A percentile compares a stretch with the other conserved stretches of the same genome.
Conservation (phyloP, 768 basidiomycete genomes). For the Pisolithus marmoratus region DNA sequence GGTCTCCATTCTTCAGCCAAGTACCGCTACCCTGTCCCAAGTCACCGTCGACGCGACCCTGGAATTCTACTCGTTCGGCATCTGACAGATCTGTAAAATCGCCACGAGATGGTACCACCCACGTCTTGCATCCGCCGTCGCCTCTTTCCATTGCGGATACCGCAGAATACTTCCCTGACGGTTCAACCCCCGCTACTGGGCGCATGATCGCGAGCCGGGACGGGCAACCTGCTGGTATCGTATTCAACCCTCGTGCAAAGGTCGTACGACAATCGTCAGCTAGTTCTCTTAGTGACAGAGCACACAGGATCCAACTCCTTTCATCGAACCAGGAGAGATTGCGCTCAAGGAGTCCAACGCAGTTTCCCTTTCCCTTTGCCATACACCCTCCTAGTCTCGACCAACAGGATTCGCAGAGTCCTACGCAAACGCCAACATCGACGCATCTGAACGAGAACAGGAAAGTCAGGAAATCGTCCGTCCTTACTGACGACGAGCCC, state of each 20-base stretch:
- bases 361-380: conserved; percentile 23
- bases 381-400: conserved; percentile 15
- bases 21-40: conserved; percentile 29
- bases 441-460: conserved; percentile 10
- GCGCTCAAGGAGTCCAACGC: conserved; percentile 20
- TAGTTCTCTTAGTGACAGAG: conserved; percentile 26
- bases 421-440: conserved; percentile 12
- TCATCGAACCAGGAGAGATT: conserved; percentile 22
- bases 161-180: conserved; percentile 60
- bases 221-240: conserved; percentile 91
- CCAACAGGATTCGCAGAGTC: conserved; percentile 21
- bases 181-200: conserved; percentile 79
- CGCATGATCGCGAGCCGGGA: conserved; percentile 89
- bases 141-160: conserved; percentile 65
- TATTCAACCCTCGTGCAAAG: conserved; percentile 77
- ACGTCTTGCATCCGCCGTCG: conserved; percentile 51
- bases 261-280: conserved; percentile 24
- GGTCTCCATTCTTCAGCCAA: conserved; percentile 38
- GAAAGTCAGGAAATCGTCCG: conserved; percentile 27
- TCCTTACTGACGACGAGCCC: conserved; percentile 22
- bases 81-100: conserved; percentile 63
- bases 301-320: conserved; percentile 37
- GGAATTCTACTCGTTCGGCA: conserved; percentile 43
- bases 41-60: conserved; percentile 40
- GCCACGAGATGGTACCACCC: conserved; percentile 39